Base-by-base conservation (phyloP, 192 early-diverging fungal species). In the Martensiomyces pterosporus region DNA sequence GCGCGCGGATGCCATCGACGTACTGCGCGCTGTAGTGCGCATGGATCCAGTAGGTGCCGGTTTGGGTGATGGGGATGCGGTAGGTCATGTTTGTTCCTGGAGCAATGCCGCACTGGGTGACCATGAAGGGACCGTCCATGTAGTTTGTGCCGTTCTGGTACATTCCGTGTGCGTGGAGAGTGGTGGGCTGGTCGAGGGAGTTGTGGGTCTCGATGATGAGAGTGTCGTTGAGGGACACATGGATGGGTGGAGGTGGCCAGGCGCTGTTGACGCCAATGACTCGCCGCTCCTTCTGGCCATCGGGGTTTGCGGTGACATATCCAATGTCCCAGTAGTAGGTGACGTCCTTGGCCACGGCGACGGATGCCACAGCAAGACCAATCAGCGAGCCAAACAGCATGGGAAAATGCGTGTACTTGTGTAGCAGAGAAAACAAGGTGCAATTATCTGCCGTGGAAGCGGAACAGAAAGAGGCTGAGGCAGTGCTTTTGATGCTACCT, bases 21-120 rank as follows among this genome's bases (percentile, higher is more conserved):
- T 91, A 93, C 64, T 90, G 86, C 9, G 74, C 78, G 24, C 57
- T 60, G 53, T 54, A 77, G 55, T 92, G 89, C 32, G 79, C 66
- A 52, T 92, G 89, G 45, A 85, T 80, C 92, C 92, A 94, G 69
- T 84, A 91, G 10, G 88, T 91, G 26, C 92, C 92, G 15, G 77
- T 77, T 49, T 93, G 88, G 40, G 54, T 51, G 32, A 84, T 60
- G 5, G 67, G 62, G 47, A 85, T 83, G 5, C 64, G 71, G 57
- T 93, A 93, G 0, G 86, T 88, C 59, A 86, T 82, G 46, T 67
- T 79, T 15, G 49, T 49, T 6, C 82, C 81, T 0, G 77, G 57
- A 6, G 88, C 83, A 49, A 93, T 91, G 2, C 76, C 78, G 56
- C 91, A 90, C 56, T 91, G 82, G 15, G 86, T 87, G 36, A 84